These are phyloP conservation scores for Herpetospermum pedunculosum DNA, from an alignment of 306 rosid species.

Conservation along the genomic window DNA sequence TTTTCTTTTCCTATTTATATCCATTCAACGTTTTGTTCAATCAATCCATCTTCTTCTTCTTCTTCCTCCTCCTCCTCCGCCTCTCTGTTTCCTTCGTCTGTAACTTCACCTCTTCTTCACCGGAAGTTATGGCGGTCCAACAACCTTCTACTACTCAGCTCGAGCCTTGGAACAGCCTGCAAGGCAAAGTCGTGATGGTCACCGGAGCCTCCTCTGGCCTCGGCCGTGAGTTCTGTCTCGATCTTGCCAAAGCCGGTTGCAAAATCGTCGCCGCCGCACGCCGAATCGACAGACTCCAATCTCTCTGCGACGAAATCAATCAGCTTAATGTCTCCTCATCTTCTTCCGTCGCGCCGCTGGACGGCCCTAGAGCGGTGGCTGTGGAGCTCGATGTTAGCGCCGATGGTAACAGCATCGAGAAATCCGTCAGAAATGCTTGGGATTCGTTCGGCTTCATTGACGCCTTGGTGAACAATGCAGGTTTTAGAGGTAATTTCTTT, in stretches of 20 bases:
- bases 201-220: conserved; percentile 86
- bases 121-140: conserved; percentile 19
- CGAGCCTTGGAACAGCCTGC: conserved; percentile 44
- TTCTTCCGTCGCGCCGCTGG: neutral
- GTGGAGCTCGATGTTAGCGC: conserved; percentile 58
- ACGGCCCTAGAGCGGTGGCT: conserved; percentile 30
- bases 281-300: conserved; percentile 18
- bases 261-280: conserved; percentile 57
- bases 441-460: conserved; percentile 60
- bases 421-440: conserved; percentile 57
- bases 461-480: conserved; percentile 66
- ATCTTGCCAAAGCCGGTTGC: conserved; percentile 60
- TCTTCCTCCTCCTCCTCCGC: neutral
- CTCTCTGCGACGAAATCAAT: conserved; percentile 13
- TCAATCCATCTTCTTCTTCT: neutral
- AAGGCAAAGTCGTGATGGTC: conserved; percentile 64
- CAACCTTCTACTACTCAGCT: conserved; percentile 13
- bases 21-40: neutral
- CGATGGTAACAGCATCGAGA: conserved; percentile 31
- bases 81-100: neutral
- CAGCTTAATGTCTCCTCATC: conserved; percentile 32
- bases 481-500: conserved; percentile 42
- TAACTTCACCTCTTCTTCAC: neutral
- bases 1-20: neutral
- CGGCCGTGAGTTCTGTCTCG: conserved; percentile 57